Percentiles rank a stretch among this genome's conserved stretches.
These are phyloP conservation scores for Coemansia sp. DNA, from an alignment of 192 early-diverging fungal genomes.

Conservation along the genomic window DNA sequence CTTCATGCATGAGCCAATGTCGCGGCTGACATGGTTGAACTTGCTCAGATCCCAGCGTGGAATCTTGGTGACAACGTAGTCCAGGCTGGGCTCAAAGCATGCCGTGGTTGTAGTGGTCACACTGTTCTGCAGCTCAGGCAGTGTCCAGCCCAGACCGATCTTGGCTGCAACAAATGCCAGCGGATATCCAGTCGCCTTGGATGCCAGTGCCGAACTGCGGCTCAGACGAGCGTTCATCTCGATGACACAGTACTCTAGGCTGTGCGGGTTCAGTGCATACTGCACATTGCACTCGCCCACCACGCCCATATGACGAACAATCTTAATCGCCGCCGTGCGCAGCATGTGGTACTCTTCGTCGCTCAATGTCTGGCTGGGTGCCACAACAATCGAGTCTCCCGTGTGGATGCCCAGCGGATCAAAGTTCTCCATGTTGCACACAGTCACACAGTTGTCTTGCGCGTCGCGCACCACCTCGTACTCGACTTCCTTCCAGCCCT, in stretches of 20 bases:
- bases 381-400: conserved; percentile 98
- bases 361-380: conserved; percentile 92
- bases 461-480: conserved; percentile 98
- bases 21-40: conserved; percentile 86
- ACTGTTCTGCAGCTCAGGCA: conserved; percentile 84
- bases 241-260: conserved; percentile 88
- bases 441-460: conserved; percentile 97
- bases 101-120: conserved; percentile 94
- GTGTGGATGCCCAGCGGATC: conserved; percentile 98
- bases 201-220: conserved; percentile 84
- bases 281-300: conserved; percentile 99
- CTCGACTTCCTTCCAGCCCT: conserved; percentile 99
- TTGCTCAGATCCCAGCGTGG: conserved; percentile 97
- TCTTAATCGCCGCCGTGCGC: conserved; percentile 91
- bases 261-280: conserved; percentile 90
- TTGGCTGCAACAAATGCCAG: conserved; percentile 98
- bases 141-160: conserved; percentile 85
- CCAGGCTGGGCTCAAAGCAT: conserved; percentile 95
- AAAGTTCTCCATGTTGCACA: conserved; percentile 99
- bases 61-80: conserved; percentile 96
- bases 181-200: conserved; percentile 98
- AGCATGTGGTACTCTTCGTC: conserved; percentile 98
- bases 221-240: conserved; percentile 97
- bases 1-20: conserved; percentile 91
- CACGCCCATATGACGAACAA: conserved; percentile 94